Evolutionary conservation across 768 basidiomycete genomes (phyloP).

Genomic region (Tephrocybe sp.): DNA sequence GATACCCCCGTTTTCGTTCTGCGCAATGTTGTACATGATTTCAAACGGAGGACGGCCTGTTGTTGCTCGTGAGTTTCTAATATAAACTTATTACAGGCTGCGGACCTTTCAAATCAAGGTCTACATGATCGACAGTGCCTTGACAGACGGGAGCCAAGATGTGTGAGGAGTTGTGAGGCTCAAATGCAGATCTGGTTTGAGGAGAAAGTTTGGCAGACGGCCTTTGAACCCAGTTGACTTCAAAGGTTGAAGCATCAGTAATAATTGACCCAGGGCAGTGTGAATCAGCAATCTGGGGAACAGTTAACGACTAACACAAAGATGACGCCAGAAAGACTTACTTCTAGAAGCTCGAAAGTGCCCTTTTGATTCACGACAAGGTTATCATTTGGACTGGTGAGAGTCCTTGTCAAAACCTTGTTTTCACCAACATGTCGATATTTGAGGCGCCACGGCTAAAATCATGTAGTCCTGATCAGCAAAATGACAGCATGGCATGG

Average conservation of each 20-base stretch:
- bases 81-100: not conserved
- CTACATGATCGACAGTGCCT: slow-evolving; percentile 76
- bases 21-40: slow-evolving; percentile 84
- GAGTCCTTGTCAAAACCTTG: slow-evolving; percentile 34
- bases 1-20: slow-evolving; percentile 66
- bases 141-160: slow-evolving; percentile 80
- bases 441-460: slow-evolving; percentile 83
- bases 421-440: slow-evolving; percentile 58
- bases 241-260: slow-evolving; percentile 56
- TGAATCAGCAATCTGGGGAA: slow-evolving; percentile 71
- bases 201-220: slow-evolving; percentile 71
- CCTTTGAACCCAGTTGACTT: slow-evolving; percentile 76
- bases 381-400: slow-evolving; percentile 66
- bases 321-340: slow-evolving; percentile 27
- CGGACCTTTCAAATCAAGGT: slow-evolving; percentile 76
- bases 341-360: slow-evolving; percentile 69
- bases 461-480: slow-evolving; percentile 1
- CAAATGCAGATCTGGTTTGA: slow-evolving; percentile 52
- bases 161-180: slow-evolving; percentile 68
- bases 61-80: not conserved
- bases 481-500: not conserved
- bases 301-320: slow-evolving; percentile 1
- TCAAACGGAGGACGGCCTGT: slow-evolving; percentile 91
- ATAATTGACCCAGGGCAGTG: slow-evolving; percentile 80
- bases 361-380: slow-evolving; percentile 76